These are phyloP conservation scores for Cocos nucifera DNA, from an alignment of 176 grass and related monocot genomes.

Conservation along the genomic window DNA sequence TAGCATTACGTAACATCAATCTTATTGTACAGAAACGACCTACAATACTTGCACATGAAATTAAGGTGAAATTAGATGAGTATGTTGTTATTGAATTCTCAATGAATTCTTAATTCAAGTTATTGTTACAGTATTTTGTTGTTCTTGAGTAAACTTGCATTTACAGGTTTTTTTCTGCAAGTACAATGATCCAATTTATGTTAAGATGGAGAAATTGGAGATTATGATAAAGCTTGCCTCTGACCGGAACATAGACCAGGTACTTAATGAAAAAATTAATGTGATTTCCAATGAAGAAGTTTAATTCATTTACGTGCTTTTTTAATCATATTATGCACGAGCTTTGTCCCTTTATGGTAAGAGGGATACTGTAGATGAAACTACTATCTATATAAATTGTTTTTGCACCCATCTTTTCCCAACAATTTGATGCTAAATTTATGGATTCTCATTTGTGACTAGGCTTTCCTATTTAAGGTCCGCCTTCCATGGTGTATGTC, in stretches of 20 bases:
- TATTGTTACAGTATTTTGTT: too few species aligned
- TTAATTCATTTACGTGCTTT: too few species aligned
- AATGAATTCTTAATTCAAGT: background rate
- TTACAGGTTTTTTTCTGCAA: slow-evolving; percentile 99
- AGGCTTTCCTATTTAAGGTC: too few species aligned
- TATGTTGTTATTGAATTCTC: slow-evolving; percentile 17
- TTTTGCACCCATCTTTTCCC: too few species aligned
- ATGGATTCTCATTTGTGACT: too few species aligned
- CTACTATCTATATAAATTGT: too few species aligned
- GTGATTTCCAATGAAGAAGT: too few species aligned
- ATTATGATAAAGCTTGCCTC: slow-evolving; percentile 99
- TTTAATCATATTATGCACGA: too few species aligned
- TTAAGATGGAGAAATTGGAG: slow-evolving; percentile 98
- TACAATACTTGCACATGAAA: slow-evolving; percentile 98
- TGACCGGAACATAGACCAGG: slow-evolving; percentile 94
- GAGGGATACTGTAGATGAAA: too few species aligned
- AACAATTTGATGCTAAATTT: too few species aligned
- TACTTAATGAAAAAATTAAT: slow-evolving; percentile 7
- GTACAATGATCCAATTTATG: slow-evolving; percentile 95
- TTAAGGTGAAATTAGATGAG: slow-evolving; percentile 54
- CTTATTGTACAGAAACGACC: slow-evolving; percentile 97
- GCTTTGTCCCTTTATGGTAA: too few species aligned
- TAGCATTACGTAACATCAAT: slow-evolving; percentile 96
- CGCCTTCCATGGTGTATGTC: too few species aligned
- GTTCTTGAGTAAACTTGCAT: background rate